Base-by-base conservation (phyloP, 306 rosid species). In the Ormosia semicastrata region DNA sequence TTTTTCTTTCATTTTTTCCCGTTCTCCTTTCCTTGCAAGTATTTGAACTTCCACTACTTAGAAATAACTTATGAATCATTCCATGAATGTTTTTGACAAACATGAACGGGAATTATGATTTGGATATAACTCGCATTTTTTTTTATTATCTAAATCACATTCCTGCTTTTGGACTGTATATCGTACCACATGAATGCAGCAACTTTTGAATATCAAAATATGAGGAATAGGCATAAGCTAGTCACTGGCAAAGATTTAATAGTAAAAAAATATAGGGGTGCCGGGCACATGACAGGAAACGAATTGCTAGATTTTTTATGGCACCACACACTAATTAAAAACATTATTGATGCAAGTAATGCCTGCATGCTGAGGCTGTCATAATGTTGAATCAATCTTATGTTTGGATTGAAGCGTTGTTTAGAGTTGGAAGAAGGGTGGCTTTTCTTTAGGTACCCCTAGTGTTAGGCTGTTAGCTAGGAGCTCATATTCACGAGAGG, bases 131-230 rank as follows among this genome's bases (percentile, higher is more conserved):
- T 71, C 84, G 46, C 72, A 73, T 54, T 82, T 18, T 82, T 18
- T 57, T 67, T 29, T n/a, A 56, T n/a, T n/a, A 82, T 83, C 50
- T 15, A 74, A 78, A 79, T 86, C 88, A 64, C 82, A 78, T 63
- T 77, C 66, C 8, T 73, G 49, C 24, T 65, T 52, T 74, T 50
- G 77, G 49, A 79, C 15, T 52, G 69, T 4, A 40, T 58, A 74
- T 75, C 24, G 3, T 18, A 17, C 56, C 74, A 37, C 66, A 77
- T 77, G 75, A 54, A 53, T 53, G 9, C 15, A 2, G 6, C 58
- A 9, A 78, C 46, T 29, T 50, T 15, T 32, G 43, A 49, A 47
- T 47, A 63, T 3, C 32, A 46, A 14, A 47, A 76, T 8, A 50
- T 57, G 71, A 76, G 60, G 66, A 67, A 60, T 76, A 41, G 84